These are phyloP conservation scores for Leucocoprinus birnbaumii DNA, from an alignment of 768 basidiomycete genomes.

Conservation along the genomic window DNA sequence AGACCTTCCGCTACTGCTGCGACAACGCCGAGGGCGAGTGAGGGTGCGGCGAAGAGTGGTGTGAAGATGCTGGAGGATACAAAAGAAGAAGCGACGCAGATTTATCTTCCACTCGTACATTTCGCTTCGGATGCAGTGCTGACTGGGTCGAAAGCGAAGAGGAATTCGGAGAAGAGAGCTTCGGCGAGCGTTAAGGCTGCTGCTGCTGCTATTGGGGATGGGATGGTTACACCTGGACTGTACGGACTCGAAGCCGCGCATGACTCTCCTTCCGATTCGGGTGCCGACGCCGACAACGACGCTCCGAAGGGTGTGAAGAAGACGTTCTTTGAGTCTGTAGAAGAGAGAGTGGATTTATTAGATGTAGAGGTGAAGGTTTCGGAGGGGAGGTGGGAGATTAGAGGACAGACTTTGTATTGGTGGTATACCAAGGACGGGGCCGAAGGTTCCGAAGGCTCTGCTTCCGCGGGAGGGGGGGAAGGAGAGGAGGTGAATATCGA, in stretches of 20 bases:
- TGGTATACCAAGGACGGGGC: constrained; percentile 43
- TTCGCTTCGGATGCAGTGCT: constrained; percentile 53
- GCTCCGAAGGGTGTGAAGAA: constrained; percentile 7
- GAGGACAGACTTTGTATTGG: constrained; percentile 51
- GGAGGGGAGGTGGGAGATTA: constrained; percentile 37
- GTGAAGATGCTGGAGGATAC: constrained; percentile 26
- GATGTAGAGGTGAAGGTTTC: constrained; percentile 45
- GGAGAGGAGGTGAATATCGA: constrained; percentile 28
- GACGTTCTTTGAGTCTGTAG: constrained; percentile 15
- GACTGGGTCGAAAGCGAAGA: constrained; percentile 12
- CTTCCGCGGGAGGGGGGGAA: constrained; percentile 24
- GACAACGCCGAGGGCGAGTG: constrained; percentile 19
- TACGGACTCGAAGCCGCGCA: not conserved
- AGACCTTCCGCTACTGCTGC: constrained; percentile 42
- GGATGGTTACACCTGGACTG: constrained; percentile 7
- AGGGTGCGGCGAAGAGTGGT: not conserved
- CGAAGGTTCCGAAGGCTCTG: too few relatives aligned
- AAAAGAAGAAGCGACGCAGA: constrained; percentile 73
- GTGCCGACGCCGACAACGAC: not conserved
- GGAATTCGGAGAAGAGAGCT: constrained; percentile 7
- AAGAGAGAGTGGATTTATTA: constrained; percentile 22
- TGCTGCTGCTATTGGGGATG: too few relatives aligned
- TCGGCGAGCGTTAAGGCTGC: not conserved
- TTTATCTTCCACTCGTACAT: constrained; percentile 89
- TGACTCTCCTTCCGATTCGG: too few relatives aligned